Percentiles rank a stretch among this genome's conserved stretches.
phyloP scores from a whole-genome alignment of 768 basidiomycete species.

The Podaxis carcinomalis region DNA sequence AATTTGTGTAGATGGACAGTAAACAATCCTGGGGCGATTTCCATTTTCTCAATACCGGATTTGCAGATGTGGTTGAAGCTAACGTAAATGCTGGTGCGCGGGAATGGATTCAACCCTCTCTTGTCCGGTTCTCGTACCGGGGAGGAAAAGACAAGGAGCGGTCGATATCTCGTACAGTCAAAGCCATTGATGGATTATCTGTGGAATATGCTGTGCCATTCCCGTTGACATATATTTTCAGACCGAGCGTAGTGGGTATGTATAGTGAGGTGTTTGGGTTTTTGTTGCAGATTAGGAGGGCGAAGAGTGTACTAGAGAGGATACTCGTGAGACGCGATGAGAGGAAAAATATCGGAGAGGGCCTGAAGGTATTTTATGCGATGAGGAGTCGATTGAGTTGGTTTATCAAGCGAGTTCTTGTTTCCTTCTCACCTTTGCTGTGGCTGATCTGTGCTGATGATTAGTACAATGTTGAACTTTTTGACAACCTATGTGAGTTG shows the following conservation, averaged over 20 bases:
- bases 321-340: conserved; percentile 59
- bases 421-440: background rate
- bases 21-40: conserved; percentile 73
- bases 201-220: conserved; percentile 83
- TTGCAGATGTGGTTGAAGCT: conserved; percentile 60
- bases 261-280: conserved; percentile 71
- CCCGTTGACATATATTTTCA: conserved; percentile 76
- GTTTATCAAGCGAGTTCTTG: conserved; percentile 75
- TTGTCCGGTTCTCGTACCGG: conserved; percentile 69
- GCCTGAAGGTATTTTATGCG: conserved; percentile 70
- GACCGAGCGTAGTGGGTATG: conserved; percentile 45
- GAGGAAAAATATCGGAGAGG: conserved; percentile 29
- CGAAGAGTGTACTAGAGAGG: conserved; percentile 66
- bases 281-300: conserved; percentile 67
- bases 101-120: conserved; percentile 60
- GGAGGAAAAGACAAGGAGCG: conserved; percentile 43
- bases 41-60: conserved; percentile 78
- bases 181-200: conserved; percentile 58
- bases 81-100: conserved; percentile 32
- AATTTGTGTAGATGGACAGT: conserved; percentile 59
- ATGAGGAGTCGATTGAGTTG: conserved; percentile 75
- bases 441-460: background rate
- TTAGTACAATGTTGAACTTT: conserved; percentile 63
- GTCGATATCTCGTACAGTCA: conserved; percentile 50
- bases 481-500: conserved; percentile 63